Evolutionary conservation across 495 filamentous ascomycete species (phyloP).

Genomic region (Tuber melanosporum): DNA sequence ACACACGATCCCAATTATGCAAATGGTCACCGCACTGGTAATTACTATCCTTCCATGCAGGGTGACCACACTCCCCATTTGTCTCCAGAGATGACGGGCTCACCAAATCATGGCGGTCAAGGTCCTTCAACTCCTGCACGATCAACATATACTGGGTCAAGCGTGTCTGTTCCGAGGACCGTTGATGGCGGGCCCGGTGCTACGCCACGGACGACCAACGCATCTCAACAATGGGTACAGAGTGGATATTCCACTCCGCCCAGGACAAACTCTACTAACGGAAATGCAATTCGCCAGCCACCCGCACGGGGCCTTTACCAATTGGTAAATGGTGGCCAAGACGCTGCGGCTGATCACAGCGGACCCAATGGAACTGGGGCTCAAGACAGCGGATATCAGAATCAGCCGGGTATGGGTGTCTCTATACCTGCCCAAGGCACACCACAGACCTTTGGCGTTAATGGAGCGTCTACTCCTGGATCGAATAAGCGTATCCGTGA

Average conservation of each 20-base stretch:
- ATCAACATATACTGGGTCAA: slow-evolving; percentile 29
- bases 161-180: slow-evolving; percentile 35
- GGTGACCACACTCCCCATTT: slow-evolving; percentile 70
- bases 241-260: slow-evolving; percentile 78
- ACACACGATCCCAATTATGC: slow-evolving; percentile 56
- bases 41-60: slow-evolving; percentile 43
- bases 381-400: slow-evolving; percentile 59
- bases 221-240: slow-evolving; percentile 64
- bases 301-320: slow-evolving; percentile 80
- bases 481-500: slow-evolving; percentile 76
- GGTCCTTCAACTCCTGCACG: slow-evolving; percentile 42
- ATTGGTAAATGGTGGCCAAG: slow-evolving; percentile 66
- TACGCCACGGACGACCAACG: slow-evolving; percentile 69
- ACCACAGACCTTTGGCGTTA: slow-evolving; percentile 45
- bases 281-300: slow-evolving; percentile 44
- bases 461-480: slow-evolving; percentile 39
- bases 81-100: slow-evolving; percentile 76
- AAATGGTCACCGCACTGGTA: slow-evolving; percentile 30
- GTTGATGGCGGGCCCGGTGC: slow-evolving; percentile 64
- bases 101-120: slow-evolving; percentile 63
- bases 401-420: slow-evolving; percentile 53
- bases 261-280: slow-evolving; percentile 42
- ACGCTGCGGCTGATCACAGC: slow-evolving; percentile 43
- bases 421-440: slow-evolving; percentile 52
- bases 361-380: slow-evolving; percentile 31